Evolutionary conservation across 257 asterid species (phyloP), one percentile per base, ranked within the genome.

Genomic region (Cruciata laevipes): DNA sequence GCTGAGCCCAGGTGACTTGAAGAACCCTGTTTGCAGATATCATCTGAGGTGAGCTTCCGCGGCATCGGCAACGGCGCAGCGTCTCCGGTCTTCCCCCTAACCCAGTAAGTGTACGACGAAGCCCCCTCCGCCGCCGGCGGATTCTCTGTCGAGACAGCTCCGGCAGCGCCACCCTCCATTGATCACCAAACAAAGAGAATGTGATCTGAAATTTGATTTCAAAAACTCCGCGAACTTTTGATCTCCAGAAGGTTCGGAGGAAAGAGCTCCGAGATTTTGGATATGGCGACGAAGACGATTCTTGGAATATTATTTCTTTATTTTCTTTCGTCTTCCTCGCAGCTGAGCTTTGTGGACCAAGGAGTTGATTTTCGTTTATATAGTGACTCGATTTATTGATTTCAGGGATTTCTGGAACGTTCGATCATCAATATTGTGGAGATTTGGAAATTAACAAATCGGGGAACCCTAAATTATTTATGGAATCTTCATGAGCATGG

Each of bases 1-100:
- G 69, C 81, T 35, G 79, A 79, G 49, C 83, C 83, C 53, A 76
- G 81, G 23, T 70, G 76, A 59, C 62, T 62, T 12, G 80, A 63
- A 27, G 80, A 63, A 12, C 65, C 63, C 51, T 72, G 76, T 33
- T 65, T 69, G 52, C 75, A 57, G 31, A 72, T 58, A 55, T 78
- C 73, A 5, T 75, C 71, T 20, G 79, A 35, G 53, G 67, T 61
- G 56, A 79, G 83, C 76, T 75, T 79, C 32, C 62, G 42, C 9
- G 83, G 81, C 5, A 70, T 74, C 31, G 81, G 81, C 25, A 61
- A 52, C 20, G 83, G 81, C 44, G 83, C 83, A n/a, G 81, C 81
- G 14, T 79, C 76, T 35, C 74, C 60, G 66, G 81, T 79, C 76
- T 25, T 49, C 30, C 58, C 81, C 76, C 76, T 73, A 52, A 77